These are phyloP conservation scores for Linaria vulgaris DNA, from an alignment of 257 asterid species.

Conservation along the genomic window DNA sequence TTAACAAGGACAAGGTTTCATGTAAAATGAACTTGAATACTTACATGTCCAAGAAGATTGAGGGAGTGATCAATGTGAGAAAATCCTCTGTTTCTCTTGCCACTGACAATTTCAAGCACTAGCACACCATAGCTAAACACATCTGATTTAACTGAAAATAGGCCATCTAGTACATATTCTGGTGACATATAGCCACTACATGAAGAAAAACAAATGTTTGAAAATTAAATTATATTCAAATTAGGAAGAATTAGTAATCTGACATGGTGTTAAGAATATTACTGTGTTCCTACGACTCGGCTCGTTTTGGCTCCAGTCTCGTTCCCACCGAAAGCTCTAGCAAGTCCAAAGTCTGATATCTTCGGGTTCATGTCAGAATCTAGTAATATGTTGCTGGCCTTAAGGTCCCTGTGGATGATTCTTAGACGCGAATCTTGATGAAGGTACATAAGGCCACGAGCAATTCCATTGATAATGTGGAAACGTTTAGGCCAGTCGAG, in stretches of 20 bases:
- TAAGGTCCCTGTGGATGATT: constrained; percentile 37
- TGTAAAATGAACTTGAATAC: constrained; percentile 5
- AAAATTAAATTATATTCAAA: neutral
- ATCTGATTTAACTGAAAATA: constrained; percentile 40
- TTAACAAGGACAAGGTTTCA: neutral
- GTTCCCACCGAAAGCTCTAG: constrained; percentile 36
- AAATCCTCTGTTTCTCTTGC: constrained; percentile 34
- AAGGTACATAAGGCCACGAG: constrained; percentile 41
- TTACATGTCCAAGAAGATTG: constrained; percentile 40
- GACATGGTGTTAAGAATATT: constrained; percentile 4
- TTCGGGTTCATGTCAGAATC: constrained; percentile 40
- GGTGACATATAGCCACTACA: constrained; percentile 45
- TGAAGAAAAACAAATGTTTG: neutral
- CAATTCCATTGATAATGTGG: constrained; percentile 38
- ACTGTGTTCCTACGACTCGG: constrained; percentile 42
- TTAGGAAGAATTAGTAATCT: neutral
- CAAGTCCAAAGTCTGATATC: constrained; percentile 42
- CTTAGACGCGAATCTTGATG: constrained; percentile 41
- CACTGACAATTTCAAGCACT: constrained; percentile 31
- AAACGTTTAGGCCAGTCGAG: constrained; percentile 38
- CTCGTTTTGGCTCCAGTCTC: constrained; percentile 38
- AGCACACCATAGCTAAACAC: constrained; percentile 39
- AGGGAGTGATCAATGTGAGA: constrained; percentile 26
- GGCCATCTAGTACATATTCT: constrained; percentile 36
- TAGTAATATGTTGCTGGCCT: constrained; percentile 37